Percentiles rank a stretch among this genome's conserved stretches.
Evolutionary conservation across 192 early-diverging fungal species (phyloP).

Genomic region (Backusella australiensis): DNA sequence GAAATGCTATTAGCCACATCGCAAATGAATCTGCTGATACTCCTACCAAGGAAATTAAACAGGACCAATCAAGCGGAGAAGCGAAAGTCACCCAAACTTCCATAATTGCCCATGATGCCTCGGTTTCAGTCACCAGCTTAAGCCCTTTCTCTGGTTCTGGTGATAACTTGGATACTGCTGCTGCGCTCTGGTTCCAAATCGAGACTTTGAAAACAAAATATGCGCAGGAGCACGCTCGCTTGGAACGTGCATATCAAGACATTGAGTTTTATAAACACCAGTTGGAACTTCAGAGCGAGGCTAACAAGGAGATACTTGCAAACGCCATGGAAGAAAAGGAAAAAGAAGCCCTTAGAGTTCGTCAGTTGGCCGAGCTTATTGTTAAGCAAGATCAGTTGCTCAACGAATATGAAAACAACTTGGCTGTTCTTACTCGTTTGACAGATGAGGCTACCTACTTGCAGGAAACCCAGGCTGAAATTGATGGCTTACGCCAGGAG

Average conservation of each 20-base stretch:
- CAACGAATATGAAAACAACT: constrained; percentile 6
- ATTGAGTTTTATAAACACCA: constrained; percentile 12
- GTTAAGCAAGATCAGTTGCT: constrained; percentile 18
- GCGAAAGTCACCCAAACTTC: neutral
- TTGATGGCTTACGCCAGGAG: constrained; percentile 3
- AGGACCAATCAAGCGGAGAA: neutral
- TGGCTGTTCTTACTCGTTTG: neutral
- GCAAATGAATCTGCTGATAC: neutral
- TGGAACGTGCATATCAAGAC: neutral
- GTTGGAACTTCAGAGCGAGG: neutral
- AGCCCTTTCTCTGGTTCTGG: neutral
- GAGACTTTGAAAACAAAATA: constrained; percentile 4
- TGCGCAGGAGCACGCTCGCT: neutral
- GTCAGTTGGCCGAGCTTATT: constrained; percentile 16
- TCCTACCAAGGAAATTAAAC: neutral
- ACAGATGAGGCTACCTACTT: constrained; percentile 11
- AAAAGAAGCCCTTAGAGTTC: neutral
- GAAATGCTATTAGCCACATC: neutral
- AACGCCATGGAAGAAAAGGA: constrained; percentile 7
- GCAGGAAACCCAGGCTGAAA: neutral
- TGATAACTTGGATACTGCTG: neutral
- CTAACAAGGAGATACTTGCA: neutral
- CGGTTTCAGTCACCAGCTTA: neutral
- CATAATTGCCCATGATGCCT: neutral
- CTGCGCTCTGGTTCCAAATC: constrained; percentile 5